phyloP scores from a whole-genome alignment of 306 rosid genomes.

The Canavalia ensiformis region DNA sequence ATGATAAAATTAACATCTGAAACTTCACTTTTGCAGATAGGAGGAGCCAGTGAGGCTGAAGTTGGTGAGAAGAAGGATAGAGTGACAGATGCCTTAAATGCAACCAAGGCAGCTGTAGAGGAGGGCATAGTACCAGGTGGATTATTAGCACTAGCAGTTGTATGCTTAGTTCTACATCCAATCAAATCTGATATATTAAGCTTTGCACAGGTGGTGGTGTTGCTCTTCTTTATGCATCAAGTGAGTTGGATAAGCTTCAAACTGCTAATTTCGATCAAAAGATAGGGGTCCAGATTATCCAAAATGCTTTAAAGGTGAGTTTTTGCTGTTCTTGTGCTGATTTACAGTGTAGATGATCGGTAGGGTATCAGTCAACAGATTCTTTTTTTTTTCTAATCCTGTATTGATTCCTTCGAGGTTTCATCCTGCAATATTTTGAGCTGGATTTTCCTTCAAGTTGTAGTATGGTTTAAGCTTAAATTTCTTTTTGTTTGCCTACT shows the following conservation, averaged over 20 bases:
- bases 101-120: constrained; percentile 97
- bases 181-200: constrained; percentile 5
- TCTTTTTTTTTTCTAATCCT: no score
- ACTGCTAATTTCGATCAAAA: constrained; percentile 96
- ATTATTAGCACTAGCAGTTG: background rate
- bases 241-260: constrained; percentile 79
- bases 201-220: constrained; percentile 80
- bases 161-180: background rate
- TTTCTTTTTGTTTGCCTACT: constrained; percentile 1
- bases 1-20: constrained; percentile 36
- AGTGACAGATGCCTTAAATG: constrained; percentile 95
- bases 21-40: constrained; percentile 63
- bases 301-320: constrained; percentile 88
- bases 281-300: constrained; percentile 97
- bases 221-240: constrained; percentile 94
- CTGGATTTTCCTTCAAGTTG: background rate
- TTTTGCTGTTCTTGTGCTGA: background rate
- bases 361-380: no score
- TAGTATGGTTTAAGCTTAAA: background rate
- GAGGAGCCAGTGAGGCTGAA: constrained; percentile 99
- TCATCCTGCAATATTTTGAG: background rate
- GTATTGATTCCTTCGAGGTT: no score
- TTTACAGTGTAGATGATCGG: no score
- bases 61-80: constrained; percentile 96
- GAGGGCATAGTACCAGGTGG: constrained; percentile 94